These are phyloP conservation scores for Leccinum rimulosum DNA, from an alignment of 768 basidiomycete genomes.

Conservation along the genomic window DNA sequence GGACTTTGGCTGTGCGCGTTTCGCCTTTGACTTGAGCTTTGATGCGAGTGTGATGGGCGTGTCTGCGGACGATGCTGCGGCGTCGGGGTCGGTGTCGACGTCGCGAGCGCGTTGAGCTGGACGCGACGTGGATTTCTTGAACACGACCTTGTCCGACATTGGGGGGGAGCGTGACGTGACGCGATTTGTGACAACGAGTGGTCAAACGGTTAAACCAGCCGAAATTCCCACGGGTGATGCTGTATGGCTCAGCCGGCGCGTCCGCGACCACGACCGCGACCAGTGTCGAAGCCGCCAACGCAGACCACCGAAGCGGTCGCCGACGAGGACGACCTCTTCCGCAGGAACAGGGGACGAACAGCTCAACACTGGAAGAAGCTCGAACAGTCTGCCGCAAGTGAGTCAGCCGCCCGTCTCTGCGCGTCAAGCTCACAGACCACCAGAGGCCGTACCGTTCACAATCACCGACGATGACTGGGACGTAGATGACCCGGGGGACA, in stretches of 20 bases:
- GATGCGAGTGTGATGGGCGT: conserved; percentile 60
- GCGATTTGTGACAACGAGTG: conserved; percentile 14
- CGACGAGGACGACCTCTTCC: conserved; percentile 69
- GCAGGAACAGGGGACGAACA: conserved; percentile 61
- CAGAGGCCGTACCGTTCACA: conserved; percentile 24
- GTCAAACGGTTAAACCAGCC: no score
- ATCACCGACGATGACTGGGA: conserved; percentile 26
- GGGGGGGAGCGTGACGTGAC: conserved; percentile 24
- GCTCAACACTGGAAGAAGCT: conserved; percentile 58
- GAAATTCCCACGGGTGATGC: conserved; percentile 29
- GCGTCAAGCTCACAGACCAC: conserved; percentile 7
- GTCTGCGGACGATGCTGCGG: conserved; percentile 17
- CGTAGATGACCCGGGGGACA: conserved; percentile 4
- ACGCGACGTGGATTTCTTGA: conserved; percentile 44
- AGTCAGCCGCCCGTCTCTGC: conserved; percentile 7
- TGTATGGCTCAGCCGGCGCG: conserved; percentile 32
- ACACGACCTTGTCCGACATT: conserved; percentile 33
- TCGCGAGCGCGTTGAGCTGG: conserved; percentile 41
- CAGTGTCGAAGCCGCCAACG: conserved; percentile 28
- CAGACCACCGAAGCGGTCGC: conserved; percentile 18
- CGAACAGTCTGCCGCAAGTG: conserved; percentile 56
- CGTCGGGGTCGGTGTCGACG: conserved; percentile 34
- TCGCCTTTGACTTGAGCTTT: conserved; percentile 70
- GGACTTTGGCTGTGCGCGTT: conserved; percentile 63
- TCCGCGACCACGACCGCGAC: conserved; percentile 53